Base-by-base conservation (phyloP, 805 yeast genomes). In the Metschnikowia hibisci region DNA sequence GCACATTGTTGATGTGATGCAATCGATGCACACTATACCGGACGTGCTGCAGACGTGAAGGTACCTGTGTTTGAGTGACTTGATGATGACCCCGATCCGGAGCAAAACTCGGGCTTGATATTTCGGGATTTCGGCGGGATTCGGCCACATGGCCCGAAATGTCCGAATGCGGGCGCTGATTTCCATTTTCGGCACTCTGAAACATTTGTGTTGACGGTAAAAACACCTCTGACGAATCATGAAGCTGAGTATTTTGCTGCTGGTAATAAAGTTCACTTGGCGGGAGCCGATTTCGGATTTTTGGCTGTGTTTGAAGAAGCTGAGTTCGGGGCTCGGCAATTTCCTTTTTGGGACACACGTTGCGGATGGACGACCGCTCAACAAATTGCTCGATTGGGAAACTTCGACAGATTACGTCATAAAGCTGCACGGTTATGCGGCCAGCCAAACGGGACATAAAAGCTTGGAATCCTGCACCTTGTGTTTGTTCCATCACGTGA, bases 331-430 rank as follows among this genome's bases (percentile, higher is more conserved):
- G 23, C 10, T 23, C 25, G 25, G n/a, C 6, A 20, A 20, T 20
- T 20, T 20, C 23, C 23, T 20, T 20, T 11, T 27, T 35, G 12
- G 15, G 32, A 6, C 22, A 12, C 12, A 16, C 30, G 13, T 35
- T 35, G 5, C 25, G 39, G 4, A n/a, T 32, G 25, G 32, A 4
- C 7, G 13, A 16, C 6, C 34, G 28, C 2, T 23, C 22, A 6
- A 38, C 13, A 10, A 15, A 38, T n/a, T 15, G 30, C 25, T 38
- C 41, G 7, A 38, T 18, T 12, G 49, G 49, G n/a, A 46, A 39
- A 9, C 23, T 12, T n/a, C 12, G 34, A 9, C 34, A 20, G 28
- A 46, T 33, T 9, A 31, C 32, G 22, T 26, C 22, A 26, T 46
- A 42, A 1, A 42, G 33, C 7, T 12, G 29, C 6, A 25, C n/a